These are phyloP conservation scores for Podaxis sp. DNA, from an alignment of 768 basidiomycete genomes.

Conservation along the genomic window DNA sequence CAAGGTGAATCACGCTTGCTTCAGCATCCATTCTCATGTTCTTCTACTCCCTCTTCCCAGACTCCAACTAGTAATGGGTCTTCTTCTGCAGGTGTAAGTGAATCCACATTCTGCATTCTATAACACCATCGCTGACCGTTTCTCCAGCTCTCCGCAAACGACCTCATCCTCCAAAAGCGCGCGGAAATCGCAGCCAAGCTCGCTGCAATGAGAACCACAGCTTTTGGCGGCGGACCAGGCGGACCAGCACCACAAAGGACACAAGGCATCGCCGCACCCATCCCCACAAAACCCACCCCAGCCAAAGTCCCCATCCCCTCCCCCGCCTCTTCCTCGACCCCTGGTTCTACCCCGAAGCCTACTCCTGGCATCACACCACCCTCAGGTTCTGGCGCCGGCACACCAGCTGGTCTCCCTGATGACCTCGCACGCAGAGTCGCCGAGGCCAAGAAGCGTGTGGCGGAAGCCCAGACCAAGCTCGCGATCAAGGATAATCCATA, in stretches of 20 bases:
- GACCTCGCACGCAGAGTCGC: constrained; percentile 73
- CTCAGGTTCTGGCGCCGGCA: constrained; percentile 26
- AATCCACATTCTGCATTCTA: background rate
- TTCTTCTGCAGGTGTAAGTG: constrained; percentile 45
- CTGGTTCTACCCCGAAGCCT: constrained; percentile 35
- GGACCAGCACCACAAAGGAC: constrained; percentile 9
- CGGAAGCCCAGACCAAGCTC: constrained; percentile 76
- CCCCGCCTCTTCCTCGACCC: constrained; percentile 31
- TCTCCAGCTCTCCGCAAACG: constrained; percentile 50
- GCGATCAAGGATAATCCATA: constrained; percentile 85
- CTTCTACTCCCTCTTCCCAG: constrained; percentile 67
- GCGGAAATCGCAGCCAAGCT: constrained; percentile 86
- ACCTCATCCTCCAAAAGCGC: constrained; percentile 78
- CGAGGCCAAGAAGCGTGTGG: constrained; percentile 84
- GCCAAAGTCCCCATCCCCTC: constrained; percentile 33
- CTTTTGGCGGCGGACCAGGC: constrained; percentile 27
- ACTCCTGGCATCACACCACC: constrained; percentile 22
- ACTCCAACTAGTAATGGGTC: constrained; percentile 47
- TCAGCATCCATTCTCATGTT: constrained; percentile 51
- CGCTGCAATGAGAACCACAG: constrained; percentile 64
- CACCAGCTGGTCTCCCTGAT: constrained; percentile 50
- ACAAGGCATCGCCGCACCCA: constrained; percentile 38
- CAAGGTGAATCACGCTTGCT: constrained; percentile 73
- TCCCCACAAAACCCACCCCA: constrained; percentile 37
- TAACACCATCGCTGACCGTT: constrained; percentile 6